Conservation (phyloP, 805 yeast genomes). For the Clavispora fructus region DNA sequence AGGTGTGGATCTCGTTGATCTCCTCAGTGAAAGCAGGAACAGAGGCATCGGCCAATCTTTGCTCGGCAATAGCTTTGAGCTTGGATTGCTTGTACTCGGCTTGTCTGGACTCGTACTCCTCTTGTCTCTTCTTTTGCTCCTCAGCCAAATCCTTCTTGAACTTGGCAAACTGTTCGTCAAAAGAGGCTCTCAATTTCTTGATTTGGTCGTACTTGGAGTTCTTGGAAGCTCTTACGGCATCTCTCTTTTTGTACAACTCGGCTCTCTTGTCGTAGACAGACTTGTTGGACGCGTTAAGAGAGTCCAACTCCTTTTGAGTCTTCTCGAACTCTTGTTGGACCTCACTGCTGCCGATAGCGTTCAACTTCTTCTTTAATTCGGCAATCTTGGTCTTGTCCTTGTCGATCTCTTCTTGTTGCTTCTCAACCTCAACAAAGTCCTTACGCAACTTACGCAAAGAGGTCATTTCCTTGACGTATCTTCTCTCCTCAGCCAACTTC, state of each 20-base stretch:
- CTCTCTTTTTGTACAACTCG: conserved; percentile 57
- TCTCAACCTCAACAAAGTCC: conserved; percentile 69
- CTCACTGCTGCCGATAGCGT: conserved; percentile 56
- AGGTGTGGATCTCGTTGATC: conserved; percentile 67
- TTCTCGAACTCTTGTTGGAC: conserved; percentile 63
- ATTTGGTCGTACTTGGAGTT: conserved; percentile 65
- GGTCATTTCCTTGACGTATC: conserved; percentile 77
- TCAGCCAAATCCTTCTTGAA: conserved; percentile 64
- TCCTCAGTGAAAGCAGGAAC: conserved; percentile 82
- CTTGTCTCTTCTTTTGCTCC: conserved; percentile 63
- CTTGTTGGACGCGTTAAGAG: conserved; percentile 55
- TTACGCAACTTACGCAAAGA: conserved; percentile 74
- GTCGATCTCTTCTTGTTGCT: conserved; percentile 74
- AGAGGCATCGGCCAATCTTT: conserved; percentile 66
- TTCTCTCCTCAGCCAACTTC: conserved; percentile 87
- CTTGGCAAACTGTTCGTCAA: conserved; percentile 67
- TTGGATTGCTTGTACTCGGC: conserved; percentile 48
- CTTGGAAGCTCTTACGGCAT: conserved; percentile 59
- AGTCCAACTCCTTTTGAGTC: conserved; percentile 65
- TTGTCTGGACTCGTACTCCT: conserved; percentile 55
- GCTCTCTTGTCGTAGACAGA: conserved; percentile 62
- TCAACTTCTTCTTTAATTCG: conserved; percentile 65
- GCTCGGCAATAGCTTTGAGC: conserved; percentile 55
- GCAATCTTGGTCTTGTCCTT: conserved; percentile 69
- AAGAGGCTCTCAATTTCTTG: conserved; percentile 65